These are phyloP conservation scores for Phaeosphaeriaceae sp. DNA, from an alignment of 2,329 filamentous ascomycete genomes.

Conservation along the genomic window DNA sequence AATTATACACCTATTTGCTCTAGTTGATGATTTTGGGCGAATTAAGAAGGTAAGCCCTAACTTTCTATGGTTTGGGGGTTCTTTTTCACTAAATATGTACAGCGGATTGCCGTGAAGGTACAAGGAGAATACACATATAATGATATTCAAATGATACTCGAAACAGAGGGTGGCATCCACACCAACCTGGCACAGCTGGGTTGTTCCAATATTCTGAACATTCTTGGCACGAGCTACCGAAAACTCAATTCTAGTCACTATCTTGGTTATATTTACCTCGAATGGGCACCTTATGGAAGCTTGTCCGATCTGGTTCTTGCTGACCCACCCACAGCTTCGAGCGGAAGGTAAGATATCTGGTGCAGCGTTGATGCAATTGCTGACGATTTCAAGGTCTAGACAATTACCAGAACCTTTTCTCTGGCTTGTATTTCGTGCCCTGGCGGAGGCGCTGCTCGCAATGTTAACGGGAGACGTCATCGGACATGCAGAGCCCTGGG, in stretches of 20 bases:
- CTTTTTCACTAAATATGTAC: neutral
- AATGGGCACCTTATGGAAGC: neutral
- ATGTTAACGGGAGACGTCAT: slow-evolving; percentile 1
- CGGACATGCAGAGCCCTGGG: neutral
- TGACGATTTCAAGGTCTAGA: neutral
- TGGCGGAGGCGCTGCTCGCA: slow-evolving; percentile 4
- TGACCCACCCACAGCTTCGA: neutral
- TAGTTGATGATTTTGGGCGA: neutral
- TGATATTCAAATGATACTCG: neutral
- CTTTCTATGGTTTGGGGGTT: neutral
- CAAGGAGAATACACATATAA: neutral
- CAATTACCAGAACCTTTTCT: slow-evolving; percentile 12
- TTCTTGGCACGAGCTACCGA: neutral
- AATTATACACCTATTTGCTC: no score
- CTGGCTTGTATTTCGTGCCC: slow-evolving; percentile 11
- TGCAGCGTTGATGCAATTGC: neutral
- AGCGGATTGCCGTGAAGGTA: slow-evolving; percentile 1
- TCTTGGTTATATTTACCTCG: slow-evolving; percentile 1
- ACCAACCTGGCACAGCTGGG: neutral
- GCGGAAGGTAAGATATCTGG: neutral
- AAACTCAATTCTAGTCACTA: neutral
- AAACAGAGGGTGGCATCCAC: neutral
- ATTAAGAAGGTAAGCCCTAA: neutral
- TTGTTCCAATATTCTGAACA: neutral
- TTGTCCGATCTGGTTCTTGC: neutral